Conservation (phyloP, 129 eudicot genomes). For the Artemisia argyi region DNA sequence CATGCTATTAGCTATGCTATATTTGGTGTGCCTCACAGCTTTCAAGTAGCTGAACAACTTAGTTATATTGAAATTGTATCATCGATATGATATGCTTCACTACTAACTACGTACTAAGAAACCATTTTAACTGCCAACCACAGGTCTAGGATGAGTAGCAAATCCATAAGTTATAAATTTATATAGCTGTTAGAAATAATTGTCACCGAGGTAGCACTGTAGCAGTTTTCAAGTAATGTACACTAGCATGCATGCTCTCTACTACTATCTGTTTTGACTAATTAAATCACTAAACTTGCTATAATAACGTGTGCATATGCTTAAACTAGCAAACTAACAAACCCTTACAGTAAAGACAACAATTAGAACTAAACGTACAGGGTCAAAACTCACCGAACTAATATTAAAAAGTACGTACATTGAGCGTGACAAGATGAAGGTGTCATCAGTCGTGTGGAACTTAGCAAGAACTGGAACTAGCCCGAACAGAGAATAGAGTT, state of each 20-base stretch:
- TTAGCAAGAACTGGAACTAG: no score
- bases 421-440: neutral
- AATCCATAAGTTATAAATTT: neutral
- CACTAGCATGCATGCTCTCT: conserved; percentile 4
- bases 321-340: neutral
- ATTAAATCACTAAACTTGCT: neutral
- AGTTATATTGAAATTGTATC: no score
- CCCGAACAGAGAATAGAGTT: neutral
- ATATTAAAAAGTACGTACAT: conserved; percentile 1
- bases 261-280: neutral
- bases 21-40: neutral
- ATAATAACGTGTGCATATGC: neutral
- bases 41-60: neutral
- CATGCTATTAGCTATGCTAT: no score
- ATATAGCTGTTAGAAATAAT: neutral
- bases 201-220: neutral
- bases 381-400: neutral
- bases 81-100: neutral
- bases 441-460: no score
- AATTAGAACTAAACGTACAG: neutral
- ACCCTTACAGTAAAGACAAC: neutral
- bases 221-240: neutral
- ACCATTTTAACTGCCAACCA: neutral
- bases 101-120: neutral
- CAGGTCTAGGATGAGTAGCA: neutral